Evolutionary conservation across 495 filamentous ascomycete genomes (phyloP).

Genomic region (Neurospora sp.): DNA sequence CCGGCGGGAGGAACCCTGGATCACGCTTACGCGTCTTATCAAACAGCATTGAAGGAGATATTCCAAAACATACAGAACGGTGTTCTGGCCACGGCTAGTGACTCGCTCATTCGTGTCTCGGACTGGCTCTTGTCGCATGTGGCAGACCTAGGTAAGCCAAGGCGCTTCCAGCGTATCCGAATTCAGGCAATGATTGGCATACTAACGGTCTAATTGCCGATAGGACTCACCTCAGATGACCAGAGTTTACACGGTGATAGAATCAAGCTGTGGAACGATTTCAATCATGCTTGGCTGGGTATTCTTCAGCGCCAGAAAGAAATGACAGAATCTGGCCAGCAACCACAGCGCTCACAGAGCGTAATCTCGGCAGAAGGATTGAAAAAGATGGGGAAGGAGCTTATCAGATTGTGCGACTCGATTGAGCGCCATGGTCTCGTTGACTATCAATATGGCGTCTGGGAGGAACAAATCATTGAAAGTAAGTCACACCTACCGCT

Average conservation of each 20-base stretch:
- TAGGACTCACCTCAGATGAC: conserved; percentile 54
- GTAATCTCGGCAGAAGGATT: conserved; percentile 59
- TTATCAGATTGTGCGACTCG: conserved; percentile 72
- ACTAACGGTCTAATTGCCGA: conserved; percentile 1
- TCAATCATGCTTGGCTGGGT: conserved; percentile 89
- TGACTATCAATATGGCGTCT: conserved; percentile 94
- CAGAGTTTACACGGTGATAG: conserved; percentile 56
- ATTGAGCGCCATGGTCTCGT: conserved; percentile 85
- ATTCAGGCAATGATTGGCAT: conserved; percentile 7
- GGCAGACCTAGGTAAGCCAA: conserved; percentile 66
- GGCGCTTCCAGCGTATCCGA: conserved; percentile 8
- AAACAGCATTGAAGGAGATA: conserved; percentile 57
- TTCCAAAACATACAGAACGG: conserved; percentile 68
- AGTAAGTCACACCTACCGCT: conserved; percentile 42
- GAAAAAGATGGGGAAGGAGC: conserved; percentile 67
- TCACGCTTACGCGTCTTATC: conserved; percentile 65
- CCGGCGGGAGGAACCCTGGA: conserved; percentile 32
- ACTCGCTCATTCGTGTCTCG: conserved; percentile 65
- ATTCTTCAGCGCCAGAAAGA: conserved; percentile 82
- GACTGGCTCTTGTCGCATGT: conserved; percentile 78
- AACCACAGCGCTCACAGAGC: conserved; percentile 48
- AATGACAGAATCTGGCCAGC: conserved; percentile 51
- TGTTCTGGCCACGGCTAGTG: conserved; percentile 60
- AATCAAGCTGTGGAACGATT: conserved; percentile 81
- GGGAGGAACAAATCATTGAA: conserved; percentile 84